Evolutionary conservation across 768 basidiomycete genomes (phyloP), one percentile per base, ranked within the genome.

Genomic region (Suillus lakei): DNA sequence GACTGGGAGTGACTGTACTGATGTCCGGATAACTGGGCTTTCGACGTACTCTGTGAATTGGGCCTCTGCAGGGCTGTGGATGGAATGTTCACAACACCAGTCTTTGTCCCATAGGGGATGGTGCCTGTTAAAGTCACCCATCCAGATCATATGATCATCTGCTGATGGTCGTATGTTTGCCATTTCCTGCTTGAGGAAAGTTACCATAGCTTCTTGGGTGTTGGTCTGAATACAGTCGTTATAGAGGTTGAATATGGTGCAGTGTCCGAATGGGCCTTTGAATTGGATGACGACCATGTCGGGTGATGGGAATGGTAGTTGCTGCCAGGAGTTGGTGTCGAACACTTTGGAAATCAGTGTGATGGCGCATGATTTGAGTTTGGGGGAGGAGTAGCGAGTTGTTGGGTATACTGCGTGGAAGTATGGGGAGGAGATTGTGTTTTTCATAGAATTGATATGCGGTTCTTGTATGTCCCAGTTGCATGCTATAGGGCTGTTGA

Each of bases 51-150:
- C n/a, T n/a, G n/a, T n/a, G n/a, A n/a, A n/a, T n/a, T n/a, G n/a
- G n/a, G n/a, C n/a, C n/a, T n/a, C n/a, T n/a, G n/a, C n/a, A n/a
- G n/a, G n/a, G n/a, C n/a, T n/a, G n/a, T n/a, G n/a, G n/a, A n/a
- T n/a, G n/a, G n/a, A n/a, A n/a, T n/a, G n/a, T n/a, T n/a, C n/a
- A n/a, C n/a, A n/a, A n/a, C n/a, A n/a, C n/a, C n/a, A n/a, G n/a
- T 61, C 23, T 2, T 69, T 59, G 6, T 74, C 73, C 72, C 74
- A 75, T 2, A 69, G 46, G 0, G 70, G 72, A 58, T 74, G 74
- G 46, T 74, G 74, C 7, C 64, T 46, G 46, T 74, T 75, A 65
- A 75, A 75, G 66, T 75, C 67, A 0, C 74, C 70, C 0, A 71
- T 3, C 74, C 71, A 74, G 15, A 74, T 28, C 41, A 72, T 36